Conservation (phyloP, 345 rosid genomes). For the Eucalyptus sp. region DNA sequence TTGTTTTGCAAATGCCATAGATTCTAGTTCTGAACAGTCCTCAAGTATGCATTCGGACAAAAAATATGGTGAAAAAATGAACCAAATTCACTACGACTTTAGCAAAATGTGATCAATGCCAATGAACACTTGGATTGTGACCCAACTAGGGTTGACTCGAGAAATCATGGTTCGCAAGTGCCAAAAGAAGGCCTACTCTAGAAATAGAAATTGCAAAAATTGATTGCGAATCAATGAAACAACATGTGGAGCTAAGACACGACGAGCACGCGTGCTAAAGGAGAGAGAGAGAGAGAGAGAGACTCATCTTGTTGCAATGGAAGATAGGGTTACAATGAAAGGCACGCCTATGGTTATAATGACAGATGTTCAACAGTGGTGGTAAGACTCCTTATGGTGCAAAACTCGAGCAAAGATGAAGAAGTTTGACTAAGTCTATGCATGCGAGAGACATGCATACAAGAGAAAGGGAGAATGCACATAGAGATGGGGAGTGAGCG, state of each 20-base stretch:
- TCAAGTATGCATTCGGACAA: too few species aligned
- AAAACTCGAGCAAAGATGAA: not conserved
- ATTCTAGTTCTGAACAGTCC: too few species aligned
- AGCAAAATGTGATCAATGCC: too few species aligned
- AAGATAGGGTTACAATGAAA: not conserved
- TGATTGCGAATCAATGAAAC: not conserved
- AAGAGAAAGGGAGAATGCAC: too few species aligned
- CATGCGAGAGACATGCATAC: not conserved
- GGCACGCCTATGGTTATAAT: accelerated
- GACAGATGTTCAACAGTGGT: accelerated
- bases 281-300: not conserved
- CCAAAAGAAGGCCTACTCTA: too few species aligned
- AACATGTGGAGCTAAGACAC: not conserved
- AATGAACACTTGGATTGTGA: too few species aligned
- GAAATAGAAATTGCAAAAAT: not conserved
- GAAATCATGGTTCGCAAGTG: too few species aligned
- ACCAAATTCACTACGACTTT: too few species aligned
- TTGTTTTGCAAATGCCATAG: too few species aligned
- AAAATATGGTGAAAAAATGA: too few species aligned
- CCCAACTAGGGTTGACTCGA: too few species aligned
- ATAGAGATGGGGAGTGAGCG: too few species aligned
- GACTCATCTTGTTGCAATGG: not conserved
- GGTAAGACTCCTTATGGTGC: not conserved
- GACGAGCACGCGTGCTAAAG: not conserved
- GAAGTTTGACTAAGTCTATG: not conserved